Evolutionary conservation across 768 basidiomycete species (phyloP), one percentile per base, ranked within the genome.

Genomic region (Suillus hirtellus): DNA sequence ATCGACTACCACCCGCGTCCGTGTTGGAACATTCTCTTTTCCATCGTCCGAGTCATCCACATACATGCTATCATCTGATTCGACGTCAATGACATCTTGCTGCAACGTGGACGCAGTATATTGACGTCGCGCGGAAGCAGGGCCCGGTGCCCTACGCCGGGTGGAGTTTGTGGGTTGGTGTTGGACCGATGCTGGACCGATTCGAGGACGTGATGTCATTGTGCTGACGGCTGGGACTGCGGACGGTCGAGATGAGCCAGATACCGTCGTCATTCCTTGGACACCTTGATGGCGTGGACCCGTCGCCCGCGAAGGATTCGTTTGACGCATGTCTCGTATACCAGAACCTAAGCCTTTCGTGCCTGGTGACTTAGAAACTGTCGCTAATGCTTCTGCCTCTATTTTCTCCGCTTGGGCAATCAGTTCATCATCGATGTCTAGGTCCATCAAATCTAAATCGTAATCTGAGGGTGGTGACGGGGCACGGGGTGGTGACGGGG

Each of bases 11-110:
- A 15, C 14, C n/a, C 9, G n/a, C n/a, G 34, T 59, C 54, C 86
- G 72, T n/a, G 79, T 79, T 8, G 82, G 83, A 43, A 80, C 73
- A 69, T 89, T 89, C 74, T 89, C 89, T 71, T 89, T 88, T 68
- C 88, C 84, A 17, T 82, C 82, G 34, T 80, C 78, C 3, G 56
- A 58, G 15, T 58, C 56, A 1, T 58, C 40, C 40, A 58, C 21
- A 42, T 58, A 58, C 56, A 58, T 58, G 12, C 83, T 84, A 1
- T 75, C 77, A 24, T 83, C 82, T 44, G 81, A 76, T 9, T 71
- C 77, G 55, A 82, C 79, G 40, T 71, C 71, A 55, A 84, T 82
- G 6, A 81, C 69, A 53, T 81, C 75, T 61, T 35, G 37, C 27
- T 3, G 34, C 37, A 59, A 60, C n/a, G 31, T 44, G 21, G 17